Percentiles rank a stretch among this genome's conserved stretches.
phyloP scores from a whole-genome alignment of 2,329 filamentous ascomycete genomes.

The Clonostachys solani region DNA sequence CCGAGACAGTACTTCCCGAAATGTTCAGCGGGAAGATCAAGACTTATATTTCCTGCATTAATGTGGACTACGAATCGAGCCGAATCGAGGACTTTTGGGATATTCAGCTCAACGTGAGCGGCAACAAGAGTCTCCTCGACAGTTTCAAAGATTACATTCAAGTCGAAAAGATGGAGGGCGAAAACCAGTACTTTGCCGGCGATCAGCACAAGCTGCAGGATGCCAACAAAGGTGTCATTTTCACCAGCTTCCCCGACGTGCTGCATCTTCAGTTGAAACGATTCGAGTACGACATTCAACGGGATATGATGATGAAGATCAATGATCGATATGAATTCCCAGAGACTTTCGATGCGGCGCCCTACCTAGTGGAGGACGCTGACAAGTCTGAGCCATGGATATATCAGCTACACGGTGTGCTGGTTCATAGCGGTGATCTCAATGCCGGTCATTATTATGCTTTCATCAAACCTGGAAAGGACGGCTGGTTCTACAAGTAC shows the following conservation, averaged over 20 bases:
- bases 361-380: slow-evolving; percentile 81
- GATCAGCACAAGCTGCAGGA: slow-evolving; percentile 91
- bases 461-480: slow-evolving; percentile 88
- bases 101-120: slow-evolving; percentile 92
- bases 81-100: slow-evolving; percentile 98
- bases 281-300: slow-evolving; percentile 95
- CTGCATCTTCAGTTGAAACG: slow-evolving; percentile 93
- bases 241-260: slow-evolving; percentile 90
- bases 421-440: slow-evolving; percentile 94
- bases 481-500: slow-evolving; percentile 94
- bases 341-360: slow-evolving; percentile 76
- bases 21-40: slow-evolving; percentile 98
- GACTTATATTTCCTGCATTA: slow-evolving; percentile 98
- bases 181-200: slow-evolving; percentile 96
- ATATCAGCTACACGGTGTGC: slow-evolving; percentile 90
- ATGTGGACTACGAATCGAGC: slow-evolving; percentile 96
- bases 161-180: slow-evolving; percentile 93
- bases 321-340: slow-evolving; percentile 91
- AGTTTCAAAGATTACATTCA: slow-evolving; percentile 96
- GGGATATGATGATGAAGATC: slow-evolving; percentile 98
- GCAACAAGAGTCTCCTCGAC: slow-evolving; percentile 87
- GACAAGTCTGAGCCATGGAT: slow-evolving; percentile 86
- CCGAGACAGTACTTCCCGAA: slow-evolving; percentile 81
- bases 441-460: slow-evolving; percentile 99
- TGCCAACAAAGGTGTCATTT: slow-evolving; percentile 96